Percentiles rank a stretch among this genome's conserved stretches.
These are phyloP conservation scores for Saccharata proteae DNA, from an alignment of 2,329 filamentous ascomycete species.

Conservation along the genomic window DNA sequence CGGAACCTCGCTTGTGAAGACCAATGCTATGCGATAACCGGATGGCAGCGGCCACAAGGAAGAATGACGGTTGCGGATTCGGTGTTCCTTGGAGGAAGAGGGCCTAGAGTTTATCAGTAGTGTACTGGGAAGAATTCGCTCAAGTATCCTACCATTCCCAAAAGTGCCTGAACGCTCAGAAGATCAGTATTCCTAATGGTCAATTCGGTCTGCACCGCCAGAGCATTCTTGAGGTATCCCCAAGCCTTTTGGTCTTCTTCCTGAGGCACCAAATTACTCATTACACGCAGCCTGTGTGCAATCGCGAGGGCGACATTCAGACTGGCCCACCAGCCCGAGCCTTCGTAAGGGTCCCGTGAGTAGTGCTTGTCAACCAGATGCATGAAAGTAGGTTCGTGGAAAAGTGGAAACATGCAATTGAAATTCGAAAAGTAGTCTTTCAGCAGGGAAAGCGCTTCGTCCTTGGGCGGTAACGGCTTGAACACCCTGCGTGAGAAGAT, in stretches of 20 bases:
- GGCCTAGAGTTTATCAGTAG: constrained; percentile 34
- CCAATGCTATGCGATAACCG: constrained; percentile 87
- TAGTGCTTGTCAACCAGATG: constrained; percentile 92
- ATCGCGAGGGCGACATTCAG: constrained; percentile 91
- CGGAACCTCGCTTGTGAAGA: constrained; percentile 82
- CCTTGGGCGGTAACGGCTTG: constrained; percentile 68
- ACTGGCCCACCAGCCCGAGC: constrained; percentile 97
- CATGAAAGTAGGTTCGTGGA: constrained; percentile 98
- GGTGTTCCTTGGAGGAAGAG: constrained; percentile 93
- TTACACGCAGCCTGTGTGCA: constrained; percentile 79
- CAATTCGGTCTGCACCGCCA: constrained; percentile 83
- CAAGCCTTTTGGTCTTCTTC: constrained; percentile 93
- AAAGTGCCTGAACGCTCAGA: constrained; percentile 81
- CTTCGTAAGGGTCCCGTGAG: constrained; percentile 81
- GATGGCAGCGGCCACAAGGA: constrained; percentile 82
- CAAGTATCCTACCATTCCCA: constrained; percentile 57
- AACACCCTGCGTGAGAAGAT: constrained; percentile 79
- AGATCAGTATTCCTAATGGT: constrained; percentile 95
- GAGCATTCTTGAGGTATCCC: constrained; percentile 92
- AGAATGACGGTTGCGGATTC: constrained; percentile 88
- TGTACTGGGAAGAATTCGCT: constrained; percentile 2
- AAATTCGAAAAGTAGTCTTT: constrained; percentile 97
- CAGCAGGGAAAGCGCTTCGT: constrained; percentile 76
- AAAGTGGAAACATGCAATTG: constrained; percentile 96
- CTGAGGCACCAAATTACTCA: constrained; percentile 83